A percentile compares a stretch with the other conserved stretches of the same genome.
phyloP scores from a whole-genome alignment of 352 stramenopile species.

The Phytophthora europaea region DNA sequence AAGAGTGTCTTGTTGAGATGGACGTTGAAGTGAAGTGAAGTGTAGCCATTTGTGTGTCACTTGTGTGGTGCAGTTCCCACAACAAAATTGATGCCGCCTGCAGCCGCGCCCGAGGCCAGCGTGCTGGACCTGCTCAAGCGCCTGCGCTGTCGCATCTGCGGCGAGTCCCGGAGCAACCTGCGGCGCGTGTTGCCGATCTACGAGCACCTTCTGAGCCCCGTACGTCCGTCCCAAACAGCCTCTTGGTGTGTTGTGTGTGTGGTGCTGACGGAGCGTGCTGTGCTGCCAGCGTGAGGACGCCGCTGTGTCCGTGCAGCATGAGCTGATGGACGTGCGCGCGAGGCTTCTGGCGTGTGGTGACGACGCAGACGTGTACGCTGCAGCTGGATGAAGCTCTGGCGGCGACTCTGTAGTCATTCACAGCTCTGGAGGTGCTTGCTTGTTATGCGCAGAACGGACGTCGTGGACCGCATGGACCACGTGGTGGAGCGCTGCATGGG shows the following conservation, averaged over 20 bases:
- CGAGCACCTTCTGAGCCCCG: constrained; percentile 61
- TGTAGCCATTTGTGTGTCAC: constrained; percentile 25
- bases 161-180: constrained; percentile 35
- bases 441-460: constrained; percentile 35
- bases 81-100: too few species aligned
- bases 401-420: too few species aligned
- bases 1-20: background rate
- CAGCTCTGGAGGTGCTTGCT: background rate
- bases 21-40: constrained; percentile 1
- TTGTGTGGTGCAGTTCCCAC: constrained; percentile 12
- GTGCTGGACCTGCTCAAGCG: constrained; percentile 55
- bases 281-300: constrained; percentile 16
- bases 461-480: constrained; percentile 48
- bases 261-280: background rate
- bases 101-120: too few species aligned
- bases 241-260: too few species aligned
- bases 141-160: constrained; percentile 44
- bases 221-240: constrained; percentile 25
- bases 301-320: constrained; percentile 19
- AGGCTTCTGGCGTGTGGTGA: constrained; percentile 27
- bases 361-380: constrained; percentile 36
- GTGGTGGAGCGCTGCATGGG: constrained; percentile 45
- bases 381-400: background rate
- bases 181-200: constrained; percentile 49
- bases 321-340: constrained; percentile 39